Conservation (phyloP, 139 green algal genomes). For the Chlorella sorokiniana region DNA sequence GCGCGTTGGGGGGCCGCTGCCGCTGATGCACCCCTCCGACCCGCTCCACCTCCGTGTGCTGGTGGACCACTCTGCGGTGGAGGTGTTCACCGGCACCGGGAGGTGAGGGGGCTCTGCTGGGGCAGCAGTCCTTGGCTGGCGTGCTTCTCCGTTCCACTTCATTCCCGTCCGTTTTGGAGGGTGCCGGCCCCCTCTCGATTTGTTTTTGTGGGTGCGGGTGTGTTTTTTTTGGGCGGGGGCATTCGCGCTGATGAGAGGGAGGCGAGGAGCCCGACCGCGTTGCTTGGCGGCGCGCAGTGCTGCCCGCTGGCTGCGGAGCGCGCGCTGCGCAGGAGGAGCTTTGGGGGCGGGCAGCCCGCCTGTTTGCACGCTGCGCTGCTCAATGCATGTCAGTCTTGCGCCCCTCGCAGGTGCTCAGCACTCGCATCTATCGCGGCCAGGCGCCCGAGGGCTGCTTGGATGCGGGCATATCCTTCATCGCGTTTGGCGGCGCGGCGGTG, state of each 20-base stretch:
- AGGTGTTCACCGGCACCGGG: slow-evolving; percentile 63
- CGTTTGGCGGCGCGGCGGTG: slow-evolving; percentile 37
- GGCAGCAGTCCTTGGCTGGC: too few species aligned
- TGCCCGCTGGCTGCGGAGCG: too few species aligned
- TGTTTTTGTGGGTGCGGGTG: too few species aligned
- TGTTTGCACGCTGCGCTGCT: background rate
- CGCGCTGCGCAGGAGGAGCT: too few species aligned
- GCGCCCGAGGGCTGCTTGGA: slow-evolving; percentile 47
- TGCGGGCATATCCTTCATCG: slow-evolving; percentile 51
- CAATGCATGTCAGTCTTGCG: background rate
- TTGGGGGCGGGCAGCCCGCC: too few species aligned
- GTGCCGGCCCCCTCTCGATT: too few species aligned
- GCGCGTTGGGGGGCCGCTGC: slow-evolving; percentile 67
- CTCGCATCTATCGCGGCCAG: slow-evolving; percentile 76
- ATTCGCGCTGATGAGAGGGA: too few species aligned
- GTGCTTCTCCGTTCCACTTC: too few species aligned
- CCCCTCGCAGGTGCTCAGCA: slow-evolving; percentile 61
- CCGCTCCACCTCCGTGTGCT: slow-evolving; percentile 73
- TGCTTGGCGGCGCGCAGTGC: too few species aligned
- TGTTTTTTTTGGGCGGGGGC: too few species aligned
- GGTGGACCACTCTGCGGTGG: slow-evolving; percentile 78
- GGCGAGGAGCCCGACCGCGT: too few species aligned
- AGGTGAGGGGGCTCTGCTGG: slow-evolving; percentile 9
- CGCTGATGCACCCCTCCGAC: slow-evolving; percentile 33
- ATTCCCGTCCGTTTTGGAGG: too few species aligned